phyloP scores from a whole-genome alignment of 768 basidiomycete species.

The Amanita polypyramis region DNA sequence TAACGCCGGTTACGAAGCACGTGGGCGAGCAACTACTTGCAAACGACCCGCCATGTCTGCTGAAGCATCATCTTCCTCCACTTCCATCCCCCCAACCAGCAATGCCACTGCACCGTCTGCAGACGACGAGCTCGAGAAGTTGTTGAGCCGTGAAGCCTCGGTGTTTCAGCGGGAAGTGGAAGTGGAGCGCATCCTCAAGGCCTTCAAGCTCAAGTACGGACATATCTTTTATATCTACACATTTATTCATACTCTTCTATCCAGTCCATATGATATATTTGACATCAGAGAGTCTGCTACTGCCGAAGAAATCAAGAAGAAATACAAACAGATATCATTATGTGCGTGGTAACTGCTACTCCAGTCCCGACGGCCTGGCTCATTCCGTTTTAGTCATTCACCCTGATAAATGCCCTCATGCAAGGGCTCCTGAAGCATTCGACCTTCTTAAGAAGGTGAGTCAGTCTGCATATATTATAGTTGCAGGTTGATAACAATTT shows the following conservation, averaged over 20 bases:
- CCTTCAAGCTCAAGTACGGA: slow-evolving; percentile 92
- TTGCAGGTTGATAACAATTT: neutral
- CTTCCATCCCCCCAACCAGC: slow-evolving; percentile 9
- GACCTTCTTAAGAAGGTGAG: slow-evolving; percentile 86
- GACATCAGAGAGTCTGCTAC: slow-evolving; percentile 65
- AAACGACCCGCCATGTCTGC: slow-evolving; percentile 1
- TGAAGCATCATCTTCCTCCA: slow-evolving; percentile 6
- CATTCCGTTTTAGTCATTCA: slow-evolving; percentile 66
- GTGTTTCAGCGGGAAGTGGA: slow-evolving; percentile 83
- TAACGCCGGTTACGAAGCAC: neutral
- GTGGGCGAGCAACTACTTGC: neutral
- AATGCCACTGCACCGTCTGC: slow-evolving; percentile 9
- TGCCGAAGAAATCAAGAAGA: slow-evolving; percentile 81
- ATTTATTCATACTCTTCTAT: neutral
- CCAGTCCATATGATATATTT: slow-evolving; percentile 88
- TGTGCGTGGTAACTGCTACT: slow-evolving; percentile 41
- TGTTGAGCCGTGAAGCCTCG: slow-evolving; percentile 70
- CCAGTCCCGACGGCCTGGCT: neutral
- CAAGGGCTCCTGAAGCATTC: slow-evolving; percentile 84
- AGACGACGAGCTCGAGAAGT: slow-evolving; percentile 64
- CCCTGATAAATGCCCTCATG: slow-evolving; percentile 93
- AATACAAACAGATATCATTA: slow-evolving; percentile 75
- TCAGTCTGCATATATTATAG: neutral
- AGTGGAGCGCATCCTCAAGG: slow-evolving; percentile 83
- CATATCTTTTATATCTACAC: slow-evolving; percentile 4